Evolutionary conservation across 495 filamentous ascomycete genomes (phyloP).

Genomic region (Massariosphaeria phaeospora): DNA sequence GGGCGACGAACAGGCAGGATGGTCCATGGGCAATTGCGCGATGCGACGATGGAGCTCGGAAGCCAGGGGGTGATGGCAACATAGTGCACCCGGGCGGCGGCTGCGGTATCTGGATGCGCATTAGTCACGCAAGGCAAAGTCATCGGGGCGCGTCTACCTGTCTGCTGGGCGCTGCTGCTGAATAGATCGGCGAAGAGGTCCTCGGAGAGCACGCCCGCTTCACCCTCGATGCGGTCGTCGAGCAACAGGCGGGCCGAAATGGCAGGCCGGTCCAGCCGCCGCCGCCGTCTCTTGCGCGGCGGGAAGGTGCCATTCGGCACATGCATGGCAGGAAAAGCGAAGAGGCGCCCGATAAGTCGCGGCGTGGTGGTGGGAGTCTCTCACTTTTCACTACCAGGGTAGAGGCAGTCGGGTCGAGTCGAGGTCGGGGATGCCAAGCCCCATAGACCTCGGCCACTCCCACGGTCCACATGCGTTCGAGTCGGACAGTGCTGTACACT

Average conservation of each 20-base stretch:
- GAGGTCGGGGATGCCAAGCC: slow-evolving; percentile 5
- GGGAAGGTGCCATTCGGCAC: slow-evolving; percentile 15
- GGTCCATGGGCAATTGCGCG: slow-evolving; percentile 70
- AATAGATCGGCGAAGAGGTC: slow-evolving; percentile 82
- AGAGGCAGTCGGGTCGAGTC: neutral
- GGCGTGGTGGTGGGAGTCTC: neutral
- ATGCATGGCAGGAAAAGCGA: slow-evolving; percentile 13
- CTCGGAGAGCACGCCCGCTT: slow-evolving; percentile 79
- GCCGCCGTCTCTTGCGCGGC: slow-evolving; percentile 49
- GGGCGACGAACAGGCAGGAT: slow-evolving; percentile 67
- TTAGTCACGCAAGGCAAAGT: neutral
- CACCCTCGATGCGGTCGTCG: slow-evolving; percentile 80
- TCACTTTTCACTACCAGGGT: too few relatives aligned
- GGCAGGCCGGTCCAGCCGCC: slow-evolving; percentile 49
- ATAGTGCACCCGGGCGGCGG: slow-evolving; percentile 39
- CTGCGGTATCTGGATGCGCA: neutral
- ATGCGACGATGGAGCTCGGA: slow-evolving; percentile 50
- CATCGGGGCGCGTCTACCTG: neutral
- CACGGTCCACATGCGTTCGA: too few relatives aligned
- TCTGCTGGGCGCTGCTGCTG: slow-evolving; percentile 32
- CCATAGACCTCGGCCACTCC: slow-evolving; percentile 12
- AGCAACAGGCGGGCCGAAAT: slow-evolving; percentile 61
- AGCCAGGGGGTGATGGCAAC: slow-evolving; percentile 80
- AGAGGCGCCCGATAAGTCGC: slow-evolving; percentile 9
- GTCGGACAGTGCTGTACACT: neutral